A percentile compares a stretch with the other conserved stretches of the same genome.
Conservation (phyloP, 805 yeast species). For the Zygosaccharomyces siamensis region DNA sequence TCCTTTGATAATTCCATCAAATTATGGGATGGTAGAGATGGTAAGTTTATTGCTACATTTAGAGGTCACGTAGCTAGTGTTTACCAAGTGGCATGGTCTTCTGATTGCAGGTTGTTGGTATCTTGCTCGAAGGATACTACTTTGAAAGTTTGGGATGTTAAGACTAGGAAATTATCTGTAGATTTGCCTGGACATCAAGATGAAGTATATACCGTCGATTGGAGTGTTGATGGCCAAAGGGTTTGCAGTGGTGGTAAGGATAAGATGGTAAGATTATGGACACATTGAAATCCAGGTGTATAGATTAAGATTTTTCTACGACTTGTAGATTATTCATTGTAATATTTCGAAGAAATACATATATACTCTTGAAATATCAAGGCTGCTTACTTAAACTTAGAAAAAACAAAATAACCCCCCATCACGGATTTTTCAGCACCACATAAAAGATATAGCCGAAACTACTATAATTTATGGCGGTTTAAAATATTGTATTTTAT, state of each 20-base stretch:
- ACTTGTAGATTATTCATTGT: not conserved
- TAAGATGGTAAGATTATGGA: conserved; percentile 90
- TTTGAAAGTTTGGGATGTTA: conserved; percentile 91
- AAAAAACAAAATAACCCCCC: not conserved
- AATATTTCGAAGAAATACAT: not conserved
- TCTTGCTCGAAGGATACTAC: conserved; percentile 96
- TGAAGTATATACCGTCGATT: conserved; percentile 94
- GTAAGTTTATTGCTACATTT: conserved; percentile 82
- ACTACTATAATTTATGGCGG: not conserved
- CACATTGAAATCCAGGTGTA: conserved; percentile 43
- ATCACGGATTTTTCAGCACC: not conserved
- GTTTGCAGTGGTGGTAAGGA: conserved; percentile 99
- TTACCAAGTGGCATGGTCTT: conserved; percentile 96
- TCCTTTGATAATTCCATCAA: conserved; percentile 94
- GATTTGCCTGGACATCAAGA: conserved; percentile 96
- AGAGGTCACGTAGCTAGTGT: conserved; percentile 98
- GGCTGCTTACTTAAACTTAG: not conserved
- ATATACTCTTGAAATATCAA: not conserved
- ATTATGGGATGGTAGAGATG: conserved; percentile 93
- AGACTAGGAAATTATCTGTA: conserved; percentile 73
- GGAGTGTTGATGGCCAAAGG: conserved; percentile 91
- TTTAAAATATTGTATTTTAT: not conserved
- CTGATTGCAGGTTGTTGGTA: conserved; percentile 85
- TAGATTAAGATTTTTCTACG: not conserved
- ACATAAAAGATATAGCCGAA: not conserved